Base-by-base conservation (phyloP, 331 rosid genomes). In the Arachis monticola region DNA sequence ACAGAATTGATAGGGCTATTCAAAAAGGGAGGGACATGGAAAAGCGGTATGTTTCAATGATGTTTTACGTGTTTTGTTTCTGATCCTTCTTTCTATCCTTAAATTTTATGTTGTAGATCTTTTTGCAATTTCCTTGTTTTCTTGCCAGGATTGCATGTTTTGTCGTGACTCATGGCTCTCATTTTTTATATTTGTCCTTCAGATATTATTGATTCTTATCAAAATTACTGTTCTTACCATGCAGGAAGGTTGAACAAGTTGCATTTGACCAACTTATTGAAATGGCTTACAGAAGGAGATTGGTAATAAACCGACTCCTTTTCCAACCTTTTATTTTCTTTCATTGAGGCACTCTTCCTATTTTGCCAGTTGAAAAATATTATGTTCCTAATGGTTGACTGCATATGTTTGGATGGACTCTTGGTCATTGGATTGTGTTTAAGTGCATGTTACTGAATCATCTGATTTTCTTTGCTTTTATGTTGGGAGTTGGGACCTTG, bases 191-290 rank as follows among this genome's bases (percentile, higher is more conserved):
- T 75, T 59, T 53, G 47, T 55, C 44, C 12, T 67, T 60, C 55
- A 67, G 70, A 76, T 67, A 61, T 75, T 51, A n/a, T 72, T 46
- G 72, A 65, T 79, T 67, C 57, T 64, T 61, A 75, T 60, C 72
- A 44, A 44, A 61, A 57, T 50, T 76, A 42, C 53, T 77, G 74
- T 67, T 53, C 45, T 73, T 84, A 47, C 45, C 74, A 7, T 84
- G 85, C 94, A 93, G 98, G 92, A 83, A 79, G 51, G 76, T 86
- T 60, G 98, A 91, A 83, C 89, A 85, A 82, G 82, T 87, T 75
- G 98, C 96, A 10, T 85, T 88, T 84, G 96, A 93, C 87, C 86
- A 91, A 65, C 98, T 93, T 60, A 66, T 78, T 87, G 97, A 87
- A 84, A 81, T 84, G 67, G 97, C 97, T 63, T 91, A 88, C 91